Evolutionary conservation across 2,329 filamentous ascomycete species (phyloP), one percentile per base, ranked within the genome.

Genomic region (Botrytis fabae): DNA sequence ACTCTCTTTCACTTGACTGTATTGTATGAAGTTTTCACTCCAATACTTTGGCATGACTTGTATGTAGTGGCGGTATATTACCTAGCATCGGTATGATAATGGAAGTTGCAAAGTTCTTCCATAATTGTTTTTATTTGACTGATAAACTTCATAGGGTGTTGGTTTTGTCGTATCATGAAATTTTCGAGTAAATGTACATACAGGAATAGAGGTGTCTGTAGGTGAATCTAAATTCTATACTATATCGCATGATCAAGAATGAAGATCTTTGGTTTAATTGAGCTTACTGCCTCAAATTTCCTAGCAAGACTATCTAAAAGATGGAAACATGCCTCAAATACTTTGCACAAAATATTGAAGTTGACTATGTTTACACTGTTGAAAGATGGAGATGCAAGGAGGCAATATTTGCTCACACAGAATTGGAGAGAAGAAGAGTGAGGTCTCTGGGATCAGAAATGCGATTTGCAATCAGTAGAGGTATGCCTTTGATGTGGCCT

Each of bases 311-410:
- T 12, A n/a, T 10, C 32, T 20, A n/a, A 6, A 7, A n/a, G 2
- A 5, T 25, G 12, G 12, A 4, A 61, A 14, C 4, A 14, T 61
- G 16, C 18, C n/a, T 32, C 61, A 20, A 22, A 10, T 32, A 32
- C 8, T 20, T 7, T 5, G 8, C 40, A 6, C 0, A 32, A 28
- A 32, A 32, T 22, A 16, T 32, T 18, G 2, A 44, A 22, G 18
- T 44, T 16, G 16, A 18, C 0, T 10, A 51, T 48, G 0, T 51
- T 0, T 25, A 14, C 1, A 14, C 25, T 2, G 0, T 59, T 16
- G 8, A 18, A 22, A 22, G 22, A 10, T 20, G 18, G 35, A 35
- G 35, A 35, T 42, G 16, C 10, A 62, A 28, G 60, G 3, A 18
- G 25, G 10, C 0, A 20, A 10, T 2, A 7, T 4, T 20, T 14